A percentile compares a stretch with the other conserved stretches of the same genome.
Conservation (phyloP, 2,329 filamentous ascomycete species). For the Xylariaceae sp. region DNA sequence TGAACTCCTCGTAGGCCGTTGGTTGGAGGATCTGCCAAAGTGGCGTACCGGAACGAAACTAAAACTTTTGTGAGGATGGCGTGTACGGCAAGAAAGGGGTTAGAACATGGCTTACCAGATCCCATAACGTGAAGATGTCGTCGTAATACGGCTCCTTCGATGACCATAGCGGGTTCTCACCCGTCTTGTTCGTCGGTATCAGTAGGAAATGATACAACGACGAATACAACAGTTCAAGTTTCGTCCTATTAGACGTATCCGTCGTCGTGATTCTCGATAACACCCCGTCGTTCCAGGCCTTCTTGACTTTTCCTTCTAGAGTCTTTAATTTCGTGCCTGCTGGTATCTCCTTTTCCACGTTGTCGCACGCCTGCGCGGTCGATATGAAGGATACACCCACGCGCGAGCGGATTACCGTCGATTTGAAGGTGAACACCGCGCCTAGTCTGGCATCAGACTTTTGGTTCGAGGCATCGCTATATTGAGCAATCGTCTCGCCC, state of each 20-base stretch:
- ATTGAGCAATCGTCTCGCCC: conserved; percentile 31
- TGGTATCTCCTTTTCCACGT: conserved; percentile 53
- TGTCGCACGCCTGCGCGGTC: conserved; percentile 51
- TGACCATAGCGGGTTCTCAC: conserved; percentile 63
- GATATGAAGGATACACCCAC: conserved; percentile 68
- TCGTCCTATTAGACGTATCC: conserved; percentile 47
- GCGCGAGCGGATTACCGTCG: conserved; percentile 45
- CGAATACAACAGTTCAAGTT: conserved; percentile 58
- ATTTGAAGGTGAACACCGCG: conserved; percentile 51
- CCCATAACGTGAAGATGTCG: conserved; percentile 67
- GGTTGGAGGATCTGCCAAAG: conserved; percentile 63
- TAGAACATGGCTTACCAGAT: conserved; percentile 34
- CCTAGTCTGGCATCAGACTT: conserved; percentile 40
- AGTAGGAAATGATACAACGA: conserved; percentile 66
- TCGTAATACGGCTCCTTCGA: conserved; percentile 65
- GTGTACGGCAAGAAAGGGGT: not conserved
- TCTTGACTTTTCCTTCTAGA: conserved; percentile 43
- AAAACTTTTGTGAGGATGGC: conserved; percentile 24
- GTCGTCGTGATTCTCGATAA: conserved; percentile 59
- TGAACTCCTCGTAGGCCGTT: conserved; percentile 55
- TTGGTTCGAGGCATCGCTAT: conserved; percentile 31
- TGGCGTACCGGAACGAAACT: conserved; percentile 59
- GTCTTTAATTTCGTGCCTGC: conserved; percentile 37
- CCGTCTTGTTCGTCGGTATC: conserved; percentile 64
- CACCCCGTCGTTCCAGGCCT: conserved; percentile 56